Base-by-base conservation (phyloP, 139 green algal genomes). In the Chlamydomonas incerta region DNA sequence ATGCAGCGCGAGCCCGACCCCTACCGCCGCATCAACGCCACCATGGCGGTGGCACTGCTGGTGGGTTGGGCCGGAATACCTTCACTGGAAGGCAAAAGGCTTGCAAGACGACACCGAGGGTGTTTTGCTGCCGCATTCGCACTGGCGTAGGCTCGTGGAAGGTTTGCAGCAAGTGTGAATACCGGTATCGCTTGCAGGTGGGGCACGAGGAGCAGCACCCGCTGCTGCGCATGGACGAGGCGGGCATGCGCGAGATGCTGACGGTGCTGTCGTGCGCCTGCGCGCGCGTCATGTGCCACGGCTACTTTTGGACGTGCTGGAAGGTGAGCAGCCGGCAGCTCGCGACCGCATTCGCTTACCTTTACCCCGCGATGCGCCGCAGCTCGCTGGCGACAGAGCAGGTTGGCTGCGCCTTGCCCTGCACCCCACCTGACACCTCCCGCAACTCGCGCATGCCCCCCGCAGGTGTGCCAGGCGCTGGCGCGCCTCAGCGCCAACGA, bases 21-120 rank as follows among this genome's bases (percentile, higher is more conserved):
- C 6, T 83, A 74, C 50, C 46, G 50, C 31, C 76, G 88, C 62
- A 87, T 91, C 76, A 91, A 91, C 83, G 71, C 75, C 63, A 87
- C 88, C 50, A 79, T 89, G 72, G 73, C 77, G 17, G 67, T 89
- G 63, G 83, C 79, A 31, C 72, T 84, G 75, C 60, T 91, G 55
- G 77, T 91, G 60, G 55, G 55, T 60, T 14, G 10, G 50, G n/a
- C n/a, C n/a, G n/a, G n/a, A n/a, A n/a, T n/a, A n/a, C n/a, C n/a
- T n/a, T n/a, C n/a, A n/a, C n/a, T n/a, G n/a, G n/a, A n/a, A n/a
- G n/a, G n/a, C n/a, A n/a, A n/a, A n/a, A n/a, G n/a, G n/a, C n/a
- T n/a, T n/a, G n/a, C n/a, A n/a, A n/a, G n/a, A n/a, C n/a, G n/a
- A n/a, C n/a, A n/a, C n/a, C n/a, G n/a, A n/a, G n/a, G n/a, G n/a